Conservation (phyloP, 352 stramenopile species). For the Pythium brassicae region DNA sequence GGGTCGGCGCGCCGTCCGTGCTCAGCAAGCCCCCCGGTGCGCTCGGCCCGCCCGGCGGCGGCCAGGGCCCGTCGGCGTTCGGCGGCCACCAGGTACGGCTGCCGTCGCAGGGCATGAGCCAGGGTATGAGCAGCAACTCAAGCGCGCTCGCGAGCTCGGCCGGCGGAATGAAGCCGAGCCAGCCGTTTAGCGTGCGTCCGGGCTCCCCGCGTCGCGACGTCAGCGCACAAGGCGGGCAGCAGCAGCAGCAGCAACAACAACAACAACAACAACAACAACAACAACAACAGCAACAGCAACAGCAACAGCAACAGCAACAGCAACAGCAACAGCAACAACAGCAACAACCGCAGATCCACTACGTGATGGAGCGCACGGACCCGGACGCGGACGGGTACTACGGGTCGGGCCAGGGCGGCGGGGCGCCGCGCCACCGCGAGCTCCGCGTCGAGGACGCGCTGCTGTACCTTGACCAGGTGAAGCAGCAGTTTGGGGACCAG, state of each 20-base stretch:
- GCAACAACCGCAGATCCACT: conserved; percentile 28
- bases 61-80: conserved; percentile 24
- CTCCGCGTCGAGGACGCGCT: conserved; percentile 98
- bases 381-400: conserved; percentile 35
- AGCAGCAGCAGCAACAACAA: conserved; percentile 33
- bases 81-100: conserved; percentile 55
- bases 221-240: conserved; percentile 5
- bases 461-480: conserved; percentile 99
- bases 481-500: conserved; percentile 99
- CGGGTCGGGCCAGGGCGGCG: conserved; percentile 11
- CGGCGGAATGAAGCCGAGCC: conserved; percentile 28
- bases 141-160: conserved; percentile 6
- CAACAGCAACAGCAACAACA: conserved; percentile 29
- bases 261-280: conserved; percentile 37
- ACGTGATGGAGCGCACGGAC: conserved; percentile 51
- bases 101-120: conserved; percentile 40
- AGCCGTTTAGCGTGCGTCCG: conserved; percentile 27
- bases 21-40: conserved; percentile 42
- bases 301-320: conserved; percentile 31
- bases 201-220: conserved; percentile 37
- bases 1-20: conserved; percentile 41
- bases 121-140: conserved; percentile 27
- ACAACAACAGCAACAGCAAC: conserved; percentile 17
- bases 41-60: conserved; percentile 8
- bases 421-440: conserved; percentile 58